Evolutionary conservation across 768 basidiomycete species (phyloP), one percentile per base, ranked within the genome.

Genomic region (Porphyrellus cyaneotinctus): DNA sequence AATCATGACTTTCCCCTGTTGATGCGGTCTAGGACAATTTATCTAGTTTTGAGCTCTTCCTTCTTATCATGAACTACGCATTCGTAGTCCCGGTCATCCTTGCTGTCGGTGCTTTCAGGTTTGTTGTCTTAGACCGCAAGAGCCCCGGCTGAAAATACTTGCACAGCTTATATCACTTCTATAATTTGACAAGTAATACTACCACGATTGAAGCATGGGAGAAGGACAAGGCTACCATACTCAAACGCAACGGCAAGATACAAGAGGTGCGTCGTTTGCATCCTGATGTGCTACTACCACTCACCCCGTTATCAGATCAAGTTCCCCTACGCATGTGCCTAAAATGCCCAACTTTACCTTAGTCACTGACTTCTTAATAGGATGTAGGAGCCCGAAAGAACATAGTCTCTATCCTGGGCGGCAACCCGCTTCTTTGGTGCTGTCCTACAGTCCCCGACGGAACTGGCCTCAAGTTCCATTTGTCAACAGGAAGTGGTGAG

Each of bases 161-260:
- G 42, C 15, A 9, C 59, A 93, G 92, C 48, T 51, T 97, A 20
- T 98, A 94, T 64, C 97, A 98, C 59, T 82, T 95, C 57, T 88
- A 85, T 63, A 77, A 80, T 45, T 68, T 97, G 24, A 60, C 79
- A 7, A 78, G 78, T 11, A 99, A 99, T 68, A 83, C 86, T 2
- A 99, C 95, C 1, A 98, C 97, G 1, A 97, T 99, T 45, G 97
- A 99, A 72, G 84, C 88, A 0, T 95, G 91, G 91, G 97, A 99
- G 70, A 98, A 98, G 71, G 94, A 98, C 64, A 95, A 88, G 70
- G 92, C 84, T 1, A 87, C 93, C 6, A 88, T 83, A 1, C 78
- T 99, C 60, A 83, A 91, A 46, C 81, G 88, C 18, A 75, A 87
- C 52, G 95, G 95, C 6, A 91, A 88, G 68, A 87, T 97, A 52